Base-by-base conservation (phyloP, 78 protist species). In the Tieghemostelium lacteum region DNA sequence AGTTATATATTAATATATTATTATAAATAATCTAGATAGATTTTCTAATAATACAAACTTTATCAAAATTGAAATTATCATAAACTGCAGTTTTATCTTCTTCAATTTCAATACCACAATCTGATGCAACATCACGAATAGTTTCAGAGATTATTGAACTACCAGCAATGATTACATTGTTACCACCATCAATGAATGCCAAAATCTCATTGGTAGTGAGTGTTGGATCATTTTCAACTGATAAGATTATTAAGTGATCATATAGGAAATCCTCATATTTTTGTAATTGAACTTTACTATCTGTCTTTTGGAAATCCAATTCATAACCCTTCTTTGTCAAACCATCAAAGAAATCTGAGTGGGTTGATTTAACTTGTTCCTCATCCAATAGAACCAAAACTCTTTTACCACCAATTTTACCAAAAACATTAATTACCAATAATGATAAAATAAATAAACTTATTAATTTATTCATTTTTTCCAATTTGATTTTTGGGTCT, bases 21-120 rank as follows among this genome's bases (percentile, higher is more conserved):
- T 66, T 24, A 40, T 3, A 16, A 62, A 62, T 33, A 33, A 16
- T 57, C 10, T 57, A 57, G 6, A 57, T 57, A 57, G 0, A 65
- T 65, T 20, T 14, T 10, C 52, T 45, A 10, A 39, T 12, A 36
- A 37, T 37, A 45, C 54, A n/a, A 28, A 58, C 63, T 31, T 83
- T 85, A 49, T 88, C 96, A 63, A 28, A 93, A 85, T 87, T 92
- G 73, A 63, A 19, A 74, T 92, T 95, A 75, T 95, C 97, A 26
- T 67, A 77, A 45, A 95, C 94, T 22, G 22, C 20, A 10, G 88
- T 77, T 28, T 72, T 74, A 31, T 85, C 93, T 50, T 92, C 95
- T 83, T 93, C 95, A 55, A 88, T 86, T 49, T 88, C 96, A 34
- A 93, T 55, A 60, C 95, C 95, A 73, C 92, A 73, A 52, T 88